Conservation (phyloP, 2,329 filamentous ascomycete species). For the Colletotrichum navitas region DNA sequence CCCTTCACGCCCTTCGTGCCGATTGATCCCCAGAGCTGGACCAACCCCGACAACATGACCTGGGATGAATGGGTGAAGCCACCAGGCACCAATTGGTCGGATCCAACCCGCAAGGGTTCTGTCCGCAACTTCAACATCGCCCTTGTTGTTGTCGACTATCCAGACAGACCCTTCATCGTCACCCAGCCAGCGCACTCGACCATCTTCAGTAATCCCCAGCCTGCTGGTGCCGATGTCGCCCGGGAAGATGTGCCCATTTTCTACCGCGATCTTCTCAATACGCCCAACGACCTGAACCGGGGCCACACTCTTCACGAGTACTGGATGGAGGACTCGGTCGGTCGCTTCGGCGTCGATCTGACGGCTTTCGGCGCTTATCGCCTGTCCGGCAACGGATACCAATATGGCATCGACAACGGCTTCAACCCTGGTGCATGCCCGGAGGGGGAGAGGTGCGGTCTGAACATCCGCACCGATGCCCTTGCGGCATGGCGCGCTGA, state of each 20-base stretch:
- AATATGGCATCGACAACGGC: conserved; percentile 63
- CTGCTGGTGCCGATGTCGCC: conserved; percentile 50
- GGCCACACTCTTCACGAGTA: conserved; percentile 68
- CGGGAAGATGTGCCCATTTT: conserved; percentile 62
- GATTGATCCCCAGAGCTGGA: conserved; percentile 65
- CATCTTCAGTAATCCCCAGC: conserved; percentile 64
- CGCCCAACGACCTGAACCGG: conserved; percentile 61
- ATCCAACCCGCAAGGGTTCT: conserved; percentile 58
- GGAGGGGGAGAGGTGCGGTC: conserved; percentile 54
- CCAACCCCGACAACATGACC: conserved; percentile 67
- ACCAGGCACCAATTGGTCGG: conserved; percentile 62
- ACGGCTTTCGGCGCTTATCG: conserved; percentile 65
- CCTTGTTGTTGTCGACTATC: conserved; percentile 65
- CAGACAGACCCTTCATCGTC: conserved; percentile 62
- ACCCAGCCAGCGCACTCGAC: conserved; percentile 60
- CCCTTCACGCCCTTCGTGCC: conserved; percentile 59
- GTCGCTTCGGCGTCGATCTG: conserved; percentile 65
- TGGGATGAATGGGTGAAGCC: conserved; percentile 62
- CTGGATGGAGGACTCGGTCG: conserved; percentile 68
- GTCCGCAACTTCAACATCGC: conserved; percentile 68
- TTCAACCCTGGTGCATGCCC: conserved; percentile 65
- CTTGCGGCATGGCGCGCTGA: conserved; percentile 63
- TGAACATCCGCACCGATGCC: conserved; percentile 63
- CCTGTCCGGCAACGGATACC: conserved; percentile 61
- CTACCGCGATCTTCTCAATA: conserved; percentile 65